These are phyloP conservation scores for Rhizopogon salebrosus DNA, from an alignment of 768 basidiomycete genomes.

Conservation along the genomic window DNA sequence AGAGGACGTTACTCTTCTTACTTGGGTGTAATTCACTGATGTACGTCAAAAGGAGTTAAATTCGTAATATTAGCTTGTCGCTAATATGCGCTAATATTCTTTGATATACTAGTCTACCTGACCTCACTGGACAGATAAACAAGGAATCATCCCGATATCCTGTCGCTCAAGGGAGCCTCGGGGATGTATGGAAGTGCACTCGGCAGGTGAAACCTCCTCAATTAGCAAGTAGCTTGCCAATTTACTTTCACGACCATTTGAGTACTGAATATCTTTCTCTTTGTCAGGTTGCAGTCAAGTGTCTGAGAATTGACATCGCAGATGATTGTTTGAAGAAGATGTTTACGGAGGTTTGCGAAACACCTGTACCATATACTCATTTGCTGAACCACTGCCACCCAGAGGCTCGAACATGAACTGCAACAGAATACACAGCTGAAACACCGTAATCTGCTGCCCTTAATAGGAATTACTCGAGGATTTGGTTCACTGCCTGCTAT, in stretches of 20 bases:
- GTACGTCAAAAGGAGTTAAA: no score
- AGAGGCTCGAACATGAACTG: conserved; percentile 17
- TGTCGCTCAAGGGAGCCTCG: conserved; percentile 13
- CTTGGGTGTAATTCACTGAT: no score
- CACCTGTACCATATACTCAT: neutral
- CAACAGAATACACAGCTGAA: conserved; percentile 14
- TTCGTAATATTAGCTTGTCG: no score
- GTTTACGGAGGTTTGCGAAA: neutral
- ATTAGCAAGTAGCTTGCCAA: neutral
- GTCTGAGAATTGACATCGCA: neutral
- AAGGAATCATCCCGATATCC: conserved; percentile 13
- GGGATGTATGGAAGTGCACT: conserved; percentile 1
- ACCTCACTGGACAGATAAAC: conserved; percentile 15
- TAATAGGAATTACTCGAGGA: conserved; percentile 13
- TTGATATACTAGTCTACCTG: no score
- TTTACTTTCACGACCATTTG: neutral
- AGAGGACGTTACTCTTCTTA: no score
- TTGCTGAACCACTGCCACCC: neutral
- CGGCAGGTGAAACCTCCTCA: neutral
- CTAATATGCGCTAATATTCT: no score
- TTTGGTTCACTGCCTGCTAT: conserved; percentile 15
- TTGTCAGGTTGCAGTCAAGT: conserved; percentile 6
- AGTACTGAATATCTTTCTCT: neutral
- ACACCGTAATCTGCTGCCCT: conserved; percentile 17
- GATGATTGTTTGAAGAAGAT: neutral